A percentile compares a stretch with the other conserved stretches of the same genome.
These are phyloP conservation scores for Ogataea allantospora DNA, from an alignment of 805 yeast species.

Conservation along the genomic window DNA sequence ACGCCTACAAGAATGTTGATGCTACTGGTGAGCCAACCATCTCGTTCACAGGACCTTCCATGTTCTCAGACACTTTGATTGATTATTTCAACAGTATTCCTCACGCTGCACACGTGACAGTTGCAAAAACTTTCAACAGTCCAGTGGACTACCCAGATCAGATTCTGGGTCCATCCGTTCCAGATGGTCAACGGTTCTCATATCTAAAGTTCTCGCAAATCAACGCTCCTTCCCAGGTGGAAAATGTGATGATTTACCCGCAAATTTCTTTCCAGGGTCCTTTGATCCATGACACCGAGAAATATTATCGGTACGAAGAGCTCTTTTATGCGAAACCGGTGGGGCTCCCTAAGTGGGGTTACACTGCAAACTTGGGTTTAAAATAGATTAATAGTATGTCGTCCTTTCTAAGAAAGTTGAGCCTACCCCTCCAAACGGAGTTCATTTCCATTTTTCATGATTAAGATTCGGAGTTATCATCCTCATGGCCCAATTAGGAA, in stretches of 20 bases:
- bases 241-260: slow-evolving; percentile 22
- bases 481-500: not conserved
- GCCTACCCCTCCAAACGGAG: not conserved
- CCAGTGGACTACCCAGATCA: slow-evolving; percentile 2
- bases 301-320: slow-evolving; percentile 7
- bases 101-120: slow-evolving; percentile 11
- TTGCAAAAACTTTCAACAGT: slow-evolving; percentile 10
- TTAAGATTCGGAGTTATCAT: not conserved
- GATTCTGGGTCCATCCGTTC: slow-evolving; percentile 21
- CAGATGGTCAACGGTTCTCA: slow-evolving; percentile 17
- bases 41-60: slow-evolving; percentile 25
- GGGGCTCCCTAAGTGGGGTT: slow-evolving; percentile 16
- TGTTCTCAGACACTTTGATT: slow-evolving; percentile 26
- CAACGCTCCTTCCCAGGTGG: slow-evolving; percentile 23
- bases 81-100: slow-evolving; percentile 23
- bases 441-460: not conserved
- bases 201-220: slow-evolving; percentile 22
- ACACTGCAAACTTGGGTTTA: slow-evolving; percentile 13
- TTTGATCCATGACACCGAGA: slow-evolving; percentile 8
- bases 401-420: not conserved
- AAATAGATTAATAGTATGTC: not conserved
- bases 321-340: slow-evolving; percentile 29
- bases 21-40: slow-evolving; percentile 23
- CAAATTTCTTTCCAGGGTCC: slow-evolving; percentile 21
- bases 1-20: slow-evolving; percentile 13